Conservation (phyloP, 352 stramenopile genomes). For the Phytophthora chlamydospora region DNA sequence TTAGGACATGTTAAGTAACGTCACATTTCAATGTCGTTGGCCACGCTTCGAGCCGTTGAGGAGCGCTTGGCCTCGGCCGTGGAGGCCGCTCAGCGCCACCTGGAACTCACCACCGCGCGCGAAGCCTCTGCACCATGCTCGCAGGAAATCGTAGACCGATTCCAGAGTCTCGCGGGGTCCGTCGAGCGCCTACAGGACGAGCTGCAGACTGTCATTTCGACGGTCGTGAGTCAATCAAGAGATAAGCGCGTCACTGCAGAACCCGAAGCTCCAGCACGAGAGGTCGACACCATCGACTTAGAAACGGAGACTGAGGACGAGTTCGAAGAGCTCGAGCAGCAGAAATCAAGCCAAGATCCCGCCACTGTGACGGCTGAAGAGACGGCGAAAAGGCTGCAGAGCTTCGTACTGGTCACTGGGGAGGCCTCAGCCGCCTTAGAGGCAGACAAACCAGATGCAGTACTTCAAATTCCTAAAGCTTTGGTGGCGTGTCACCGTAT, state of each 20-base stretch:
- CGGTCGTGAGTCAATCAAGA: not conserved
- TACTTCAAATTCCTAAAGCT: not conserved
- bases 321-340: not conserved
- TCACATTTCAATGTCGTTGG: not conserved
- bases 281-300: not conserved
- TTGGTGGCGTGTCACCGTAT: not conserved
- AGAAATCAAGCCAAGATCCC: not conserved
- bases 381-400: not conserved
- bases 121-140: not conserved
- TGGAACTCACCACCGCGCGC: not conserved
- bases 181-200: slow-evolving; percentile 4
- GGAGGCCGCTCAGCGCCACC: not conserved
- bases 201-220: not conserved
- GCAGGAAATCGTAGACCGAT: not conserved
- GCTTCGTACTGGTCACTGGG: not conserved
- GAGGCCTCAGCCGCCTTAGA: not conserved
- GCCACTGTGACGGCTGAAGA: not conserved
- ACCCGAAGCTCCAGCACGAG: not conserved
- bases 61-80: not conserved
- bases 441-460: too few species aligned
- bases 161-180: not conserved
- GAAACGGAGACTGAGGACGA: slow-evolving; percentile 8
- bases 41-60: not conserved
- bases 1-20: too few species aligned
- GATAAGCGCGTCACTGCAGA: not conserved